Evolutionary conservation across 306 rosid genomes (phyloP).

Genomic region (Lathyrus tuberosus): DNA sequence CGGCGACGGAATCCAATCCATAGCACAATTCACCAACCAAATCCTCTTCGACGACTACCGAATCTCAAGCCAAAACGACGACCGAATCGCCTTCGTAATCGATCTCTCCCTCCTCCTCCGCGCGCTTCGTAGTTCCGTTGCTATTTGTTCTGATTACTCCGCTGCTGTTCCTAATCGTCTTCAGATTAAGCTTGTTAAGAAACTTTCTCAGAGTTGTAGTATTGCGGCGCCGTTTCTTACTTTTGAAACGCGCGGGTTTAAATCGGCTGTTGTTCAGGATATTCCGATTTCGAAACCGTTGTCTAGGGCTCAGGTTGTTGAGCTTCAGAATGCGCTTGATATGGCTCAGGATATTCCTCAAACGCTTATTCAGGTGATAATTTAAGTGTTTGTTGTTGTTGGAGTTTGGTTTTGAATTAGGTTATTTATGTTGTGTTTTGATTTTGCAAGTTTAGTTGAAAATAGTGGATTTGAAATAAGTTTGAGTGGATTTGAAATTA

Average conservation of each 20-base stretch:
- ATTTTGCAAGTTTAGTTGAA: neutral
- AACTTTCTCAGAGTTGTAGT: conserved; percentile 65
- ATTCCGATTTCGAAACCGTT: conserved; percentile 86
- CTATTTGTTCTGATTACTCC: conserved; percentile 61
- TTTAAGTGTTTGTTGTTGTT: neutral
- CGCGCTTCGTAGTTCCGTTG: conserved; percentile 85
- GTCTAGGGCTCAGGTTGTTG: conserved; percentile 70
- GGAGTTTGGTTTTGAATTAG: neutral
- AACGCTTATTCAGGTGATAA: conserved; percentile 69
- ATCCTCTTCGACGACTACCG: conserved; percentile 80
- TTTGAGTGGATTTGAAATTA: neutral
- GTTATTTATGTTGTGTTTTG: neutral
- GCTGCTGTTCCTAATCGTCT: conserved; percentile 50
- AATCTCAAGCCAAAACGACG: conserved; percentile 83
- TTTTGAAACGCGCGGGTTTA: conserved; percentile 76
- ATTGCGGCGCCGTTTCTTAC: conserved; percentile 79
- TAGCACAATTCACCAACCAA: conserved; percentile 79
- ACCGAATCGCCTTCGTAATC: conserved; percentile 80
- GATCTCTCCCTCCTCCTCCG: conserved; percentile 86
- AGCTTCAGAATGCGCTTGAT: conserved; percentile 79
- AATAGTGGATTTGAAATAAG: neutral
- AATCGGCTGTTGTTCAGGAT: conserved; percentile 88
- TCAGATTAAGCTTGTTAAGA: conserved; percentile 85
- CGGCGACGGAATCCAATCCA: conserved; percentile 74
- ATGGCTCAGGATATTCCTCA: conserved; percentile 88